These are phyloP conservation scores for Persicaria maculosa DNA, from an alignment of 148 eudicot species.

Conservation along the genomic window DNA sequence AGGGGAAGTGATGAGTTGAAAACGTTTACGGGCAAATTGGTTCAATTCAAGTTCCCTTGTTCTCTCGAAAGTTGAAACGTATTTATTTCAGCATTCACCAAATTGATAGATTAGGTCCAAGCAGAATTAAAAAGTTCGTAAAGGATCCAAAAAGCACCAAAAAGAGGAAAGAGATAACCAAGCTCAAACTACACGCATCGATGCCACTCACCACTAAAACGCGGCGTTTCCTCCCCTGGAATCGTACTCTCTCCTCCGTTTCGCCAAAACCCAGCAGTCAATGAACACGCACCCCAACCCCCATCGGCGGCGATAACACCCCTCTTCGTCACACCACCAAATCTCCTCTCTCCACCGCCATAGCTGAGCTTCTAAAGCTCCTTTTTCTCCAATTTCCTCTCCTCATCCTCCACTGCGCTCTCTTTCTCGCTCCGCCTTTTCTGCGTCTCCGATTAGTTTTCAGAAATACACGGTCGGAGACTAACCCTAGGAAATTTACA, in stretches of 20 bases:
- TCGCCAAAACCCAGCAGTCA: background rate
- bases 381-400: background rate
- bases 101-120: background rate
- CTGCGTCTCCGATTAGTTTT: background rate
- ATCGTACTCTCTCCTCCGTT: background rate
- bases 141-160: background rate
- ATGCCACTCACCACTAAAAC: background rate
- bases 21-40: no score
- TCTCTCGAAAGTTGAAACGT: background rate
- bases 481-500: background rate
- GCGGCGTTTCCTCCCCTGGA: background rate
- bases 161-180: background rate
- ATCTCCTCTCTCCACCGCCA: background rate
- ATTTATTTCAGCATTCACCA: background rate
- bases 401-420: background rate
- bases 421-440: background rate
- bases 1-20: no score
- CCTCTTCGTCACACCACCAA: background rate
- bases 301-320: background rate
- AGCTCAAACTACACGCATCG: background rate
- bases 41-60: no score
- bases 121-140: background rate
- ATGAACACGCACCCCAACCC: background rate
- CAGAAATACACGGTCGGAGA: background rate
- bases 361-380: background rate